Base-by-base conservation (phyloP, 306 rosid species). In the Sicyos baderoa region DNA sequence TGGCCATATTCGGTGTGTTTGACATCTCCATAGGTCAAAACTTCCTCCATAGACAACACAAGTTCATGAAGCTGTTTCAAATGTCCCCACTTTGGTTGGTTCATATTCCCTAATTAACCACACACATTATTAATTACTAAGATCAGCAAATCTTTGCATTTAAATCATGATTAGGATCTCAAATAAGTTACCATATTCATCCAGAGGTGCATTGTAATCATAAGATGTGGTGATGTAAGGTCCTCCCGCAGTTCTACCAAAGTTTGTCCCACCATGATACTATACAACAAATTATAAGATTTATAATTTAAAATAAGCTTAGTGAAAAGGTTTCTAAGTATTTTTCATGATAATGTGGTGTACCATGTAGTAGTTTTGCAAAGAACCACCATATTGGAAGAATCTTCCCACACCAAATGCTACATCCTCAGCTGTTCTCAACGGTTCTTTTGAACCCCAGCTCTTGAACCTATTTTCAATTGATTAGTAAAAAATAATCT, bases 211-310 rank as follows among this genome's bases (percentile, higher is more conserved):
- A 66, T 86, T 86, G 51, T 86, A 86, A 74, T 81, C 88, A 32
- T 86, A 86, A 0, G 82, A 23, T 2, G 90, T 86, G 16, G 83
- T 73, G 48, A 86, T 84, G 40, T 82, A 86, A 40, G 91, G 85
- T 32, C 84, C 85, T 11, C 84, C 87, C 0, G 86, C 76, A 7
- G 88, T 84, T 76, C 91, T 76, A 12, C 79, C 88, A 15, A 84
- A 86, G 29, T 86, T 86, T 18, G 88, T 84, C 4, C 88, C 88
- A 27, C 88, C 88, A 29, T 86, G 88, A 55, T 84, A 84, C 86
- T 84, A 18, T 3, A 23, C 18, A 72, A 42, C 19, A 16, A 10
- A 19, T 11, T 4, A 7, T 8, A 1, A n/a, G 1, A n/a, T n/a
- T n/a, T 1, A 44, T 1, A 47, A 47, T 47, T 47, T 47, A 6